Base-by-base conservation (phyloP, 169 alveolate species). In the Cryptosporidium xiaoi region DNA sequence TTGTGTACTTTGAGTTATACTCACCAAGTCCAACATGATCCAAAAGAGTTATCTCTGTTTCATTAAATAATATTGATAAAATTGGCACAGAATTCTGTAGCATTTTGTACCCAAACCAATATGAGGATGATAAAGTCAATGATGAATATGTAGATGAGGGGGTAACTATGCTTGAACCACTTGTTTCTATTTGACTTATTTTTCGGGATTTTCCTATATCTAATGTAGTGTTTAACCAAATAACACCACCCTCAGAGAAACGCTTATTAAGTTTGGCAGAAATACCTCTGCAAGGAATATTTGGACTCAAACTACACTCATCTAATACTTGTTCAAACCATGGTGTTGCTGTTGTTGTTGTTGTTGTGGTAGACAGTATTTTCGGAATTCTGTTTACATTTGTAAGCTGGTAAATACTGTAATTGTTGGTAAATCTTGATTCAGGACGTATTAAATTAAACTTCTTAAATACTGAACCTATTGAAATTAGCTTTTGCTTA, bases 291-390 rank as follows among this genome's bases (percentile, higher is more conserved):
- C 87, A 77, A 8, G 87, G 87, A 4, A 48, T 33, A 44, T 56
- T 51, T 10, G 46, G 27, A 44, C 1, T 46, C 5, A 77, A 66
- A 24, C 15, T 62, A 46, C 87, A 77, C 27, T 77, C 71, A 1
- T 77, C 87, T 27, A 60, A 24, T 31, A 77, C 64, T n/a, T 77
- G 77, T 6, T 66, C 55, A 44, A 40, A 77, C 87, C 87, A 77
- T 5, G 87, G 87, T 4, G 29, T 50, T 6, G 64, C 65, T 10
- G 87, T 77, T 13, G 87, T 77, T 3, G 87, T 77, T 15, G 85
- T 77, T 1, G 87, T 77, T 2, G 83, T 69, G 7, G 83, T 69
- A 10, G 87, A 56, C 5, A 77, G 8, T 18, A 29, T 20, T 8
- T 40, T 77, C n/a, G 87, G 71, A 27, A 77, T 77, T 2, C 8